These are phyloP conservation scores for Neurospora cerealis DNA, from an alignment of 495 filamentous ascomycete genomes.

Conservation along the genomic window DNA sequence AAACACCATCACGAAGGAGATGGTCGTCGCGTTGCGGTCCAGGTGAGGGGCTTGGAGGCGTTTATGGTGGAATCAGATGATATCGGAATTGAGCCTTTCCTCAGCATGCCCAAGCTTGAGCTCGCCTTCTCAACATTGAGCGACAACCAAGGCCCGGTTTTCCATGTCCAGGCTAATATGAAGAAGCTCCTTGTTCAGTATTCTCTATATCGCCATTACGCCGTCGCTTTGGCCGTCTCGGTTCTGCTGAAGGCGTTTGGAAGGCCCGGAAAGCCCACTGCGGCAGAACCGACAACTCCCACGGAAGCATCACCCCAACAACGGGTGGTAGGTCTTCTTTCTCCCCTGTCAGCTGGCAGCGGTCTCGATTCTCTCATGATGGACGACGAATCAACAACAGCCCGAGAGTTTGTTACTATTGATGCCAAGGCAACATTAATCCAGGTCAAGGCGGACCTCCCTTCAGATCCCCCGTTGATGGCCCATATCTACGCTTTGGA, in stretches of 20 bases:
- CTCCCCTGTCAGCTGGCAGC: slow-evolving; percentile 17
- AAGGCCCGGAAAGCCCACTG: slow-evolving; percentile 27
- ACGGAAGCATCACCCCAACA: slow-evolving; percentile 16
- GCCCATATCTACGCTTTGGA: slow-evolving; percentile 74
- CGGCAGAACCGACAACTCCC: slow-evolving; percentile 8
- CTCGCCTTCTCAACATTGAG: slow-evolving; percentile 74
- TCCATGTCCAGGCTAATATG: slow-evolving; percentile 75
- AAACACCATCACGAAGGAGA: slow-evolving; percentile 54
- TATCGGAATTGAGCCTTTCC: slow-evolving; percentile 73
- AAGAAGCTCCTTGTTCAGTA: slow-evolving; percentile 76
- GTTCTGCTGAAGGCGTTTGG: slow-evolving; percentile 69
- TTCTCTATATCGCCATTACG: slow-evolving; percentile 89
- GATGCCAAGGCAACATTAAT: slow-evolving; percentile 72
- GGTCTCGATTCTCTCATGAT: slow-evolving; percentile 22
- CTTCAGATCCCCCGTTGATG: slow-evolving; percentile 81
- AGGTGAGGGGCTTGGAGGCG: slow-evolving; percentile 72
- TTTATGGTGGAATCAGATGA: slow-evolving; percentile 84
- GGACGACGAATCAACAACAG: slow-evolving; percentile 17
- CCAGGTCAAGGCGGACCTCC: slow-evolving; percentile 82
- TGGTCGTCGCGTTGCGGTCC: slow-evolving; percentile 71
- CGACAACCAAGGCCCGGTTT: slow-evolving; percentile 73
- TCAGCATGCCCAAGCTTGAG: slow-evolving; percentile 80
- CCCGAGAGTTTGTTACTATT: slow-evolving; percentile 60
- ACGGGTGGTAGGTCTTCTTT: slow-evolving; percentile 26
- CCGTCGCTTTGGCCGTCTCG: slow-evolving; percentile 69